phyloP scores from a whole-genome alignment of 768 basidiomycete species.

The Scleroderma citrinum region DNA sequence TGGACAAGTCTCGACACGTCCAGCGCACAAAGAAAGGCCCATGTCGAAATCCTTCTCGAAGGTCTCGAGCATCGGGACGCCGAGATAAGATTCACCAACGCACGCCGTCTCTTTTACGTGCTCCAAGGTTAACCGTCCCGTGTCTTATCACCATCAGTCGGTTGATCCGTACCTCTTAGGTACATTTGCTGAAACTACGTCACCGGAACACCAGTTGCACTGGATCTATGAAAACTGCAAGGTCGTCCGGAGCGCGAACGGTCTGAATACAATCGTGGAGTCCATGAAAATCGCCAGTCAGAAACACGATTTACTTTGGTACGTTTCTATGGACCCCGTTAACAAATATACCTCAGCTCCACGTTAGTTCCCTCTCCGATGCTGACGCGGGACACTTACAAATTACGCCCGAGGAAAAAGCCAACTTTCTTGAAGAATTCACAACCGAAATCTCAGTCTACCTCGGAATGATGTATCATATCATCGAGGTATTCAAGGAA shows the following conservation, averaged over 20 bases:
- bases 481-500: constrained; percentile 89
- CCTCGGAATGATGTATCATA: constrained; percentile 90
- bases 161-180: constrained; percentile 40
- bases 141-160: neutral
- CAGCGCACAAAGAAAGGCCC: constrained; percentile 54
- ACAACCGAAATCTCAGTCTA: constrained; percentile 91
- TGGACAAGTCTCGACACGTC: constrained; percentile 67
- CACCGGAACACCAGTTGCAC: constrained; percentile 90
- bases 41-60: constrained; percentile 78
- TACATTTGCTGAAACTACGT: constrained; percentile 84
- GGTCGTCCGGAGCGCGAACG: constrained; percentile 77
- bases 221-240: constrained; percentile 96
- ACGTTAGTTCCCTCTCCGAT: constrained; percentile 64
- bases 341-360: constrained; percentile 2
- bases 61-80: constrained; percentile 82
- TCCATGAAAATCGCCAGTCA: constrained; percentile 87
- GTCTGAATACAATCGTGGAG: constrained; percentile 74
- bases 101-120: constrained; percentile 83
- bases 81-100: constrained; percentile 80
- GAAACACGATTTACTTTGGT: constrained; percentile 84
- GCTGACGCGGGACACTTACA: constrained; percentile 66
- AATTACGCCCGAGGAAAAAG: constrained; percentile 62
- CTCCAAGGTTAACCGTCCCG: constrained; percentile 63
- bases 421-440: constrained; percentile 83
- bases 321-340: constrained; percentile 9